Evolutionary conservation across 2,329 filamentous ascomycete species (phyloP), one percentile per base, ranked within the genome.

Genomic region (Trichophyton mentagrophytes): DNA sequence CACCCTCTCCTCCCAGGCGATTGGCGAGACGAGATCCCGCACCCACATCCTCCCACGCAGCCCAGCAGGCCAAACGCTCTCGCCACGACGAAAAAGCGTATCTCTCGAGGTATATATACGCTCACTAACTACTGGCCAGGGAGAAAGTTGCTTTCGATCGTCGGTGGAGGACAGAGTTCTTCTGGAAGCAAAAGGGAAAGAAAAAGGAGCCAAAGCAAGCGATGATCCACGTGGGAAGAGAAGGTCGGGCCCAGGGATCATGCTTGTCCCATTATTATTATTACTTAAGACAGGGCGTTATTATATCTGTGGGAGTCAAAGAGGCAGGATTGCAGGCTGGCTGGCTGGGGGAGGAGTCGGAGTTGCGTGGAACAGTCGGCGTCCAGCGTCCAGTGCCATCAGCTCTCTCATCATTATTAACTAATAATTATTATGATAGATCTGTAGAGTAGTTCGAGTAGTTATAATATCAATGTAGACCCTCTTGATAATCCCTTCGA

Each of bases 141-240:
- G 27, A 30, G 27, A 30, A 30, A 2, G 6, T 30, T 30, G 27
- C 27, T 30, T 33, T 53, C 49, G 49, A 53, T 53, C 49, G 49
- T 53, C 49, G 49, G 49, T 53, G 49, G 49, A 53, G 49, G 49
- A 53, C 49, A 53, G 49, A 53, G 49, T 53, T 53, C 49, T 53
- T 53, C 49, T 53, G 49, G 49, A 53, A 53, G 25, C 27, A 30
- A 6, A 30, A 6, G 27, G 6, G 27, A 30, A 30, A 11, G 4
- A 53, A 53, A 53, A 53, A 53, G 11, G 25, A 17, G 22, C 22
- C 13, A 53, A 30, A 33, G 13, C n/a, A 53, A 13, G 33, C 33
- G 33, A 38, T 3, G 33, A 53, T 33, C 49, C 49, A 53, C 49
- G 49, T 53, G 49, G 49, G n/a, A 38, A 38, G 9, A 13, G 33